Evolutionary conservation across 352 stramenopile genomes (phyloP).

Genomic region (Phytophthora ramorum): DNA sequence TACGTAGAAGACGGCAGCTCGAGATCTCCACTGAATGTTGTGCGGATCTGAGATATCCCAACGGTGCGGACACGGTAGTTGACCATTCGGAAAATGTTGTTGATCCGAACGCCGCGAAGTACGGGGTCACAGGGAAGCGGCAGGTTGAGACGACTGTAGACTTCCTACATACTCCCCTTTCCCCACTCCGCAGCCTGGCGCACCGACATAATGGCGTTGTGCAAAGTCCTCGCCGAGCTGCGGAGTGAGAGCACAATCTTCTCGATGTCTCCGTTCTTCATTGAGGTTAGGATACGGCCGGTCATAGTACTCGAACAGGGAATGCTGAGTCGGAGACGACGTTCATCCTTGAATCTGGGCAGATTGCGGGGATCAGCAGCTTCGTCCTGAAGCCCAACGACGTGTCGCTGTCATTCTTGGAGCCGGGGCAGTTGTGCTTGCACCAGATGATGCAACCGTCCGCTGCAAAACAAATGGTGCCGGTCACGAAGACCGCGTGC

Average conservation of each 20-base stretch:
- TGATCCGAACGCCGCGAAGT: background rate
- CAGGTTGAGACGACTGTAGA: background rate
- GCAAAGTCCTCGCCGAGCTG: background rate
- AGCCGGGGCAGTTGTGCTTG: background rate
- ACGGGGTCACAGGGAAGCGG: background rate
- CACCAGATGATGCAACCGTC: background rate
- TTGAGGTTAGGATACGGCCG: background rate
- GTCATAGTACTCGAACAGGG: background rate
- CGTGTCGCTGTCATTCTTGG: background rate
- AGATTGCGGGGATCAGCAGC: background rate
- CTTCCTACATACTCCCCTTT: constrained; percentile 4
- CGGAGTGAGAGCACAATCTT: background rate
- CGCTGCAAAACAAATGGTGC: background rate
- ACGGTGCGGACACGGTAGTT: constrained; percentile 22
- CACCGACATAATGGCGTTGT: constrained; percentile 15
- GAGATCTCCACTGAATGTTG: background rate
- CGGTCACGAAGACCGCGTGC: background rate
- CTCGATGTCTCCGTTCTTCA: constrained; percentile 7
- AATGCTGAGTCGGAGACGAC: constrained; percentile 1
- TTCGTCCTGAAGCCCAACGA: background rate
- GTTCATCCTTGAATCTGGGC: background rate
- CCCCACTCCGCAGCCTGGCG: background rate
- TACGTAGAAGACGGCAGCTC: background rate
- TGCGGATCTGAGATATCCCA: constrained; percentile 1
- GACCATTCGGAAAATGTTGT: constrained; percentile 5